phyloP scores from a whole-genome alignment of 768 basidiomycete genomes.

The Trametes meyenii region DNA sequence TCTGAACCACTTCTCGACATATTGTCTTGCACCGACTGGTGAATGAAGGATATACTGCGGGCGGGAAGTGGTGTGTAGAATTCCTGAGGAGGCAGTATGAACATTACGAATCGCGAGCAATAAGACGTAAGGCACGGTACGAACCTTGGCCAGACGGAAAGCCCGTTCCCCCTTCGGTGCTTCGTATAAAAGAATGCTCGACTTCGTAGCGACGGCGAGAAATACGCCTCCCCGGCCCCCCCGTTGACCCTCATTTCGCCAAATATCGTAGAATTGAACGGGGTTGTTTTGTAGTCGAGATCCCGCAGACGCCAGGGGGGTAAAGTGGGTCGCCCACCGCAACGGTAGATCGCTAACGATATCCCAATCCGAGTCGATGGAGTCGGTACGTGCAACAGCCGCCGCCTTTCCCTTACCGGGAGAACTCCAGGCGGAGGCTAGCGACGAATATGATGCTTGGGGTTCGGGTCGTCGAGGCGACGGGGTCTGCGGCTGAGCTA shows the following conservation, averaged over 20 bases:
- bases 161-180: constrained; percentile 82
- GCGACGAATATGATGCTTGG: constrained; percentile 23
- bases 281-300: constrained; percentile 62
- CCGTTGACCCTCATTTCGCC: constrained; percentile 57
- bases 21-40: constrained; percentile 62
- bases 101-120: neutral
- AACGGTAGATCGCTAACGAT: constrained; percentile 72
- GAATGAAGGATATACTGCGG: constrained; percentile 67
- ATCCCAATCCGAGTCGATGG: constrained; percentile 52
- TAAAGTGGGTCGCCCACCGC: constrained; percentile 87
- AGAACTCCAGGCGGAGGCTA: constrained; percentile 19
- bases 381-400: constrained; percentile 16
- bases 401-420: constrained; percentile 18
- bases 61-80: constrained; percentile 79
- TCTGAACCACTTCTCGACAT: constrained; percentile 48
- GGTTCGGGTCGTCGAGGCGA: constrained; percentile 36
- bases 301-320: constrained; percentile 69
- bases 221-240: constrained; percentile 48
- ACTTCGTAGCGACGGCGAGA: constrained; percentile 78
- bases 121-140: constrained; percentile 8
- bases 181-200: constrained; percentile 74
- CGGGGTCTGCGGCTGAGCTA: constrained; percentile 28
- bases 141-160: constrained; percentile 80
- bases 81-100: constrained; percentile 54
- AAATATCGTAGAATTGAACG: constrained; percentile 69